Percentiles rank a stretch among this genome's conserved stretches.
These are phyloP conservation scores for Lachancea waltii DNA, from an alignment of 805 yeast genomes.

Conservation along the genomic window DNA sequence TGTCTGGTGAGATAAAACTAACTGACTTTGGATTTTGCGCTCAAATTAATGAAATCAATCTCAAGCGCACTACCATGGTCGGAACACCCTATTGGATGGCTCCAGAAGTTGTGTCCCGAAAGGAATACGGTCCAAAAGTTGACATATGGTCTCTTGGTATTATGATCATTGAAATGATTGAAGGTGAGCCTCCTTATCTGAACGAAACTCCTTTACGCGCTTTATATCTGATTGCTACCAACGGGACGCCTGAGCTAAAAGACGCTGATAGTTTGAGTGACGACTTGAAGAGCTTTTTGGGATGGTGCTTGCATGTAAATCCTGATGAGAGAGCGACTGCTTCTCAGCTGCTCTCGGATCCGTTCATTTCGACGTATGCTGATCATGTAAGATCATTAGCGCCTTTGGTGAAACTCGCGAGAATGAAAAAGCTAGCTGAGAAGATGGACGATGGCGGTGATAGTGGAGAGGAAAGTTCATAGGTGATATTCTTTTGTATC, in stretches of 20 bases:
- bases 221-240: constrained; percentile 86
- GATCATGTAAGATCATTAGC: constrained; percentile 57
- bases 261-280: constrained; percentile 75
- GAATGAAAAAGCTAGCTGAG: constrained; percentile 52
- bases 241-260: constrained; percentile 91
- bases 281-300: constrained; percentile 61
- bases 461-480: constrained; percentile 10
- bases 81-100: constrained; percentile 99
- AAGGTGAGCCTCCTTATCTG: constrained; percentile 97
- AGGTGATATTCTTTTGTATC: neutral
- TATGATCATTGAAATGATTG: constrained; percentile 98
- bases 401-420: constrained; percentile 68
- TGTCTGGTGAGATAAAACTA: constrained; percentile 83
- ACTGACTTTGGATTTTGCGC: constrained; percentile 98
- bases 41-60: constrained; percentile 70
- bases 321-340: constrained; percentile 79
- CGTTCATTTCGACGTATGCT: constrained; percentile 50
- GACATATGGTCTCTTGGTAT: constrained; percentile 98
- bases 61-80: constrained; percentile 95
- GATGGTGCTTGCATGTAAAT: constrained; percentile 75
- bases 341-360: constrained; percentile 58
- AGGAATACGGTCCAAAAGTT: constrained; percentile 93
- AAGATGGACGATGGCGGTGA: constrained; percentile 31
- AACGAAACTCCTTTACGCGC: constrained; percentile 96
- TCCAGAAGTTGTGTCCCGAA: constrained; percentile 92